Base-by-base conservation (phyloP, 495 filamentous ascomycete genomes). In the Hypoxylon intermedium region DNA sequence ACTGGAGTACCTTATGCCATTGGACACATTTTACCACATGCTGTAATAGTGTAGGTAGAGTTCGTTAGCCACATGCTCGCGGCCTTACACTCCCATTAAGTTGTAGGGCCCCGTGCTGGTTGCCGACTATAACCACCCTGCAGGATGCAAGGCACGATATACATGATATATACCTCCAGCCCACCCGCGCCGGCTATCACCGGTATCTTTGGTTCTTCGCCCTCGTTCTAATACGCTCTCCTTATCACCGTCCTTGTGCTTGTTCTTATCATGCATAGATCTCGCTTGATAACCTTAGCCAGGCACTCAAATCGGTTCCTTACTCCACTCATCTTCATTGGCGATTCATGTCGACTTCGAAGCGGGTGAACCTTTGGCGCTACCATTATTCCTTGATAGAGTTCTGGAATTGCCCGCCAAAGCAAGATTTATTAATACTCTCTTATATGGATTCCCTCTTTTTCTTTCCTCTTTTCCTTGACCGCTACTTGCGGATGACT, bases 131-230 rank as follows among this genome's bases (percentile, higher is more conserved):
- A 54, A 20, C 20, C 7, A 42, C 23, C 49, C 55, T 60, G 61
- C 61, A 65, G 55, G 55, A 65, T 65, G 61, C 61, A 65, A 65
- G 61, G 61, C 55, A 65, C 61, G 47, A 54, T 65, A 59, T 55
- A 54, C n/a, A n/a, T n/a, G n/a, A n/a, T n/a, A n/a, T n/a, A n/a
- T n/a, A n/a, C n/a, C n/a, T n/a, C 42, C 31, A 53, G 36, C 58
- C 52, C 45, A 60, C 28, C 61, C 51, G 45, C 31, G 24, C 16
- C 61, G 61, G 49, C 43, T 60, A 60, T 53, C 55, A 60, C 5
- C 60, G 60, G 60, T 21, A 40, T 33, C 45, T 40, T 47, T n/a
- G 11, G 41, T 36, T 21, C 28, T 5, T n/a, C 15, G 30, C 9
- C 41, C 5, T 36, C n/a, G 20, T n/a, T 21, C 30, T 50, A 20